Base-by-base conservation (phyloP, 768 basidiomycete genomes). In the Dentipellis fragilis region DNA sequence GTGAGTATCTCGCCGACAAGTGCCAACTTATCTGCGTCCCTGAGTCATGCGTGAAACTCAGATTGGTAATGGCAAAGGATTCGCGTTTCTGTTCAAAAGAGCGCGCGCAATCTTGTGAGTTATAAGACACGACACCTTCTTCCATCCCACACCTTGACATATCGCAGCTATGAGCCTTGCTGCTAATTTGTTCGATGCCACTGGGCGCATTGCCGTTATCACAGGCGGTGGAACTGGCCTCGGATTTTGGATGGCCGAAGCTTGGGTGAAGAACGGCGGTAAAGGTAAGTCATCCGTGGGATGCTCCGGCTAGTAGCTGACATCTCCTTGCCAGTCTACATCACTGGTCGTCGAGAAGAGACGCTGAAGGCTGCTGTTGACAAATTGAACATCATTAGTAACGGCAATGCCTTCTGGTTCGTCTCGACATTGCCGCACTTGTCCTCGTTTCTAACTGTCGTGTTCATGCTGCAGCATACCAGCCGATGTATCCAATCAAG, bases 221-320 rank as follows among this genome's bases (percentile, higher is more conserved):
- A 87, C 86, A 14, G 86, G 86, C 22, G 86, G 86, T 11, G 86
- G 84, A 50, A 87, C 81, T 63, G 85, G 84, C 85, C 56, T 92
- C 59, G 89, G 89, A 7, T 73, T 86, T 46, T 85, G 88, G 80
- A 89, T 90, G 71, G 86, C 89, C n/a, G 78, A 78, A 10, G 78
- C 87, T 74, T 91, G 10, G 89, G 89, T 64, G 76, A 80, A 65
- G 89, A 89, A 60, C 89, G 89, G 29, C 87, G 88, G 1, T 81
- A 76, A 0, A 89, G 91, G 3, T 90, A 91, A 68, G 91, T 92
- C 61, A 69, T 89, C 29, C 29, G 29, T 3, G 6, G 29, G 29
- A 29, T 6, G 29, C 29, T 29, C 3, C 3, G 6, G 29, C 6
- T 29, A 3, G 29, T 29, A 3, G 3, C 29, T 29, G 29, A 29